These are phyloP conservation scores for Neofusicoccum cordaticola DNA, from an alignment of 2,329 filamentous ascomycete genomes.

Conservation along the genomic window DNA sequence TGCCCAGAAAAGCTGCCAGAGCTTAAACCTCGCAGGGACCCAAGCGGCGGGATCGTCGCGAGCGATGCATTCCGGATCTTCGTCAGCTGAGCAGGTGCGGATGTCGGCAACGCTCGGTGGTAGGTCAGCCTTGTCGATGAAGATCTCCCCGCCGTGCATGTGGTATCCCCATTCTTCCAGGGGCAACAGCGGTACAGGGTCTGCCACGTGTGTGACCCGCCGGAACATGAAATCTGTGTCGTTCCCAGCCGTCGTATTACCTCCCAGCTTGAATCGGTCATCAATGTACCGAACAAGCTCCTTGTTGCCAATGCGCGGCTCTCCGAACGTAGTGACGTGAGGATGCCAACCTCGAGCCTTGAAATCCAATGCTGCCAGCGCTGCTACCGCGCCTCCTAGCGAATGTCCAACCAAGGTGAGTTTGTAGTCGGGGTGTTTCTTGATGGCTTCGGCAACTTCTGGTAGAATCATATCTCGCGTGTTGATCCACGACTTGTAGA, in stretches of 20 bases:
- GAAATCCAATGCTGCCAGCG: conserved; percentile 81
- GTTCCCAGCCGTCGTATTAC: conserved; percentile 18
- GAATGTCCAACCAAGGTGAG: conserved; percentile 85
- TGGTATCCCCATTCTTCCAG: conserved; percentile 83
- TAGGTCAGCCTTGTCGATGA: conserved; percentile 69
- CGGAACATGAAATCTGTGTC: conserved; percentile 54
- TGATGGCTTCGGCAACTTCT: conserved; percentile 58
- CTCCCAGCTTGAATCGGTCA: conserved; percentile 42
- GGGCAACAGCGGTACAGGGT: conserved; percentile 86
- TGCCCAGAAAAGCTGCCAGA: conserved; percentile 92
- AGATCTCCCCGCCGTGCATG: conserved; percentile 84
- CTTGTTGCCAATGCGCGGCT: conserved; percentile 65
- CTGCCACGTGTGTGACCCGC: conserved; percentile 79
- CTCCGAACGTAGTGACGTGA: conserved; percentile 84
- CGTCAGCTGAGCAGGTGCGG: conserved; percentile 66
- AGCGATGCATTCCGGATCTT: conserved; percentile 70
- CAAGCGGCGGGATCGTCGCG: conserved; percentile 34
- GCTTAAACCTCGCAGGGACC: conserved; percentile 60
- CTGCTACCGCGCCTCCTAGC: conserved; percentile 86
- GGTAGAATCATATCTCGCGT: conserved; percentile 69
- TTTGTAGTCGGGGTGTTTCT: conserved; percentile 66
- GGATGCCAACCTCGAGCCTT: conserved; percentile 72
- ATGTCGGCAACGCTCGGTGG: conserved; percentile 68
- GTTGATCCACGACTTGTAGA: conserved; percentile 78
- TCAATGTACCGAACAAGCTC: conserved; percentile 55